These are phyloP conservation scores for Geosmithia morbida DNA, from an alignment of 2,329 filamentous ascomycete genomes.

Conservation along the genomic window DNA sequence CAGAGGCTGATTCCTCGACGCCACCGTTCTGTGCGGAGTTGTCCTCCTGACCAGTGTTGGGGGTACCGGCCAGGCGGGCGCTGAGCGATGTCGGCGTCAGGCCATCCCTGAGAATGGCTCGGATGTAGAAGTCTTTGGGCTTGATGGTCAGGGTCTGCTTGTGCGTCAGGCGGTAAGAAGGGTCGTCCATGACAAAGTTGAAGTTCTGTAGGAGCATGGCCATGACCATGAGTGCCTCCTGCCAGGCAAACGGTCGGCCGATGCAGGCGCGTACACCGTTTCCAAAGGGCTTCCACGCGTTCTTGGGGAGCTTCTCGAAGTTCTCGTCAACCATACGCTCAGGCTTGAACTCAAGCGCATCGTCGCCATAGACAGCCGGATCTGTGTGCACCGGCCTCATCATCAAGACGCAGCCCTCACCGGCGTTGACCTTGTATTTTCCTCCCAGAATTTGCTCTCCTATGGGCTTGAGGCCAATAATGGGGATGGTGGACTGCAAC, in stretches of 20 bases:
- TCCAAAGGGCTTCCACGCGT: constrained; percentile 5
- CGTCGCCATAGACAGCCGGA: constrained; percentile 30
- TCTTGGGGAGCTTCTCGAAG: constrained; percentile 12
- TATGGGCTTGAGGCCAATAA: constrained; percentile 13
- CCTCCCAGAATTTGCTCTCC: constrained; percentile 32
- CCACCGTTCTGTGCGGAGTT: neutral
- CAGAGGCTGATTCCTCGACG: neutral
- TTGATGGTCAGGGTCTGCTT: constrained; percentile 44
- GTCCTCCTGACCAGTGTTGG: neutral
- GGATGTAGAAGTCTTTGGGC: constrained; percentile 44
- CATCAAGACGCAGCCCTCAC: constrained; percentile 26
- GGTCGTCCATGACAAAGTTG: constrained; percentile 39
- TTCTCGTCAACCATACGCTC: constrained; percentile 47
- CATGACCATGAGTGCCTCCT: constrained; percentile 5
- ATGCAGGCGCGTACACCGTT: constrained; percentile 5
- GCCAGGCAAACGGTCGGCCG: constrained; percentile 5
- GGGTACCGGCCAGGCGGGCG: neutral
- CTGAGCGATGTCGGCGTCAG: constrained; percentile 12
- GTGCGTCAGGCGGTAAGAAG: constrained; percentile 35
- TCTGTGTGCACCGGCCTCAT: constrained; percentile 38
- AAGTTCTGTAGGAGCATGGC: constrained; percentile 53
- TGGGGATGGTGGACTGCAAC: constrained; percentile 11
- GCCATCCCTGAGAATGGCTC: constrained; percentile 32
- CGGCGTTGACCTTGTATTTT: constrained; percentile 34
- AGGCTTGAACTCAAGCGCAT: constrained; percentile 42